A percentile compares a stretch with the other conserved stretches of the same genome.
Conservation (phyloP, 2,329 filamentous ascomycete species). For the Scleromitrula shiraiana region DNA sequence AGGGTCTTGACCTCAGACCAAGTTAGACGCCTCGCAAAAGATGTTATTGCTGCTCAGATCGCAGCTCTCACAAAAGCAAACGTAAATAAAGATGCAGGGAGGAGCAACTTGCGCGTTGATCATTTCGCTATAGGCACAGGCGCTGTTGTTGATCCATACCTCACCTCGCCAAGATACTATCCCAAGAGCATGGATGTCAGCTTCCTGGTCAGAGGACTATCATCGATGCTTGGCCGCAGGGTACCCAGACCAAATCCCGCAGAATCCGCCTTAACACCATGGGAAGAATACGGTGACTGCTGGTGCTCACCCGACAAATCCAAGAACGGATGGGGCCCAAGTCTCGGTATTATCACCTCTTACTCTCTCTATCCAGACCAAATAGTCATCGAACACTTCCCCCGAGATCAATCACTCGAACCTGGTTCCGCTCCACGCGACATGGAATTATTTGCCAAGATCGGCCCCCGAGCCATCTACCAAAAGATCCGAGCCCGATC, state of each 20-base stretch:
- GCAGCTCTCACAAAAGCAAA: slow-evolving; percentile 23
- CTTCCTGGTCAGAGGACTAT: neutral
- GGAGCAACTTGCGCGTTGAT: slow-evolving; percentile 48
- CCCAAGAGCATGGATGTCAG: slow-evolving; percentile 9
- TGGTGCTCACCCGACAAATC: slow-evolving; percentile 62
- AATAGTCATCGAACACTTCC: slow-evolving; percentile 65
- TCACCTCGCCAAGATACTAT: slow-evolving; percentile 44
- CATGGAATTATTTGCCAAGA: slow-evolving; percentile 62
- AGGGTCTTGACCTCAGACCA: slow-evolving; percentile 12
- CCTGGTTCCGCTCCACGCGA: slow-evolving; percentile 55
- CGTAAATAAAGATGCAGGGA: slow-evolving; percentile 15
- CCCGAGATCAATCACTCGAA: slow-evolving; percentile 51
- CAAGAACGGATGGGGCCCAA: slow-evolving; percentile 42
- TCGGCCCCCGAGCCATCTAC: slow-evolving; percentile 36
- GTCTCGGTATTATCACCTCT: slow-evolving; percentile 56
- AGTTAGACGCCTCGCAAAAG: slow-evolving; percentile 14
- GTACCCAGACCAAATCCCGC: slow-evolving; percentile 32
- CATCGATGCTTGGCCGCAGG: slow-evolving; percentile 19
- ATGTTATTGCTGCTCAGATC: slow-evolving; percentile 20
- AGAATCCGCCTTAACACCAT: slow-evolving; percentile 53
- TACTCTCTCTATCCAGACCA: slow-evolving; percentile 56
- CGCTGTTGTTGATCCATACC: slow-evolving; percentile 50
- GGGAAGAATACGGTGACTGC: slow-evolving; percentile 77
- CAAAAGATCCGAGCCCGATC: slow-evolving; percentile 32
- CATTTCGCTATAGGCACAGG: slow-evolving; percentile 62